phyloP scores from a whole-genome alignment of 768 basidiomycete species.

The Coprinopsis sp. region DNA sequence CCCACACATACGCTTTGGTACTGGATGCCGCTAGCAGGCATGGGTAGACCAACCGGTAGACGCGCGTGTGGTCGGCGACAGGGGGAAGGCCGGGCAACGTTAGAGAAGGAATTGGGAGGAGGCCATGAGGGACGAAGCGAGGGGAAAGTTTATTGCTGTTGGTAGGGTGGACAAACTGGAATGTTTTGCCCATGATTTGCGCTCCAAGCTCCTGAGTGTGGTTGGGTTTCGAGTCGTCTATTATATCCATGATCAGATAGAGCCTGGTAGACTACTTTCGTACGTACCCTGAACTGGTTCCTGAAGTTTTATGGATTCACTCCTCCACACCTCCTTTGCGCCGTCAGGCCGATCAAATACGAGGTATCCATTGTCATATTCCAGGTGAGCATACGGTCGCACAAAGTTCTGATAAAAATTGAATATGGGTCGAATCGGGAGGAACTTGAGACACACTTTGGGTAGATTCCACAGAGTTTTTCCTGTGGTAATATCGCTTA shows the following conservation, averaged over 20 bases:
- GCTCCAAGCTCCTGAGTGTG: background rate
- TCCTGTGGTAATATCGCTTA: constrained; percentile 49
- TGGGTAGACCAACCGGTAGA: constrained; percentile 45
- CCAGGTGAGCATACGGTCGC: constrained; percentile 58
- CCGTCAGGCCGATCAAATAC: constrained; percentile 59
- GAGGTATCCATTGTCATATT: constrained; percentile 68
- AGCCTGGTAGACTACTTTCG: background rate
- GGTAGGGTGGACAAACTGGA: background rate
- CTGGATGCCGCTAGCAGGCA: constrained; percentile 48
- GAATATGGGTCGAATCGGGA: background rate
- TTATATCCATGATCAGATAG: background rate
- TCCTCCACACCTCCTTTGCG: constrained; percentile 65
- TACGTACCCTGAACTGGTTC: background rate
- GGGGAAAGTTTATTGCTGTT: background rate
- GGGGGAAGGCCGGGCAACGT: background rate
- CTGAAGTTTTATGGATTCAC: background rate
- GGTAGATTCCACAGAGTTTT: constrained; percentile 60
- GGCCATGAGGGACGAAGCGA: constrained; percentile 12
- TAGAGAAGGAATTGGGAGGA: constrained; percentile 4
- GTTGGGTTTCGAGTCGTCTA: background rate
- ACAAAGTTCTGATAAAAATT: constrained; percentile 37
- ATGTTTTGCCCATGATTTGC: background rate
- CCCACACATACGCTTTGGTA: constrained; percentile 52
- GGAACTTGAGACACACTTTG: constrained; percentile 34
- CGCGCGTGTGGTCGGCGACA: constrained; percentile 1